phyloP scores from a whole-genome alignment of 495 filamentous ascomycete genomes.

The Aspergillus bertholletiae region DNA sequence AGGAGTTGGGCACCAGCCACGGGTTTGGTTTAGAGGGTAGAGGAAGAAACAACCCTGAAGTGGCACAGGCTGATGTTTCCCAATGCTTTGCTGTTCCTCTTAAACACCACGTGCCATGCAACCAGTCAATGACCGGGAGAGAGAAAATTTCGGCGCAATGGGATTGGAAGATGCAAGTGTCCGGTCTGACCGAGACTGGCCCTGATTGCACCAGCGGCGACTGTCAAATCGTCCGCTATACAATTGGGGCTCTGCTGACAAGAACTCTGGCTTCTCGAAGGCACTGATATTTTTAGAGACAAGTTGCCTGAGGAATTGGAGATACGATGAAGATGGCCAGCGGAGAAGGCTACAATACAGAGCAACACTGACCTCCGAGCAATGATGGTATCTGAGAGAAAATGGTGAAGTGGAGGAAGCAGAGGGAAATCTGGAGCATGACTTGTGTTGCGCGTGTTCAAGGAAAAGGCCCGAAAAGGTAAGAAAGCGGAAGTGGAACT shows the following conservation, averaged over 20 bases:
- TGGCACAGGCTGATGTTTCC: not conserved
- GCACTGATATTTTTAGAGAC: not conserved
- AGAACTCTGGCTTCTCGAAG: not conserved
- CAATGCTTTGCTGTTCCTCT: not conserved
- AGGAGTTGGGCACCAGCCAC: not conserved
- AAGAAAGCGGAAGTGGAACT: slow-evolving; percentile 9
- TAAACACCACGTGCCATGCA: not conserved
- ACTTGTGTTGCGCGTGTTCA: not conserved
- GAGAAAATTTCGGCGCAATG: not conserved
- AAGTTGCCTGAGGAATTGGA: not conserved
- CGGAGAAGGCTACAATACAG: not conserved
- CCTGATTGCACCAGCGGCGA: not conserved
- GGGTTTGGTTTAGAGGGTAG: not conserved
- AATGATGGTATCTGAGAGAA: not conserved
- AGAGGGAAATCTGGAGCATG: slow-evolving; percentile 2
- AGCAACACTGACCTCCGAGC: not conserved
- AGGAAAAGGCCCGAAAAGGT: slow-evolving; percentile 3
- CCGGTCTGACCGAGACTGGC: not conserved
- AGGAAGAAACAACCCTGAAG: not conserved
- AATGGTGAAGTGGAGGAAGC: slow-evolving; percentile 1
- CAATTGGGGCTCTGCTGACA: not conserved
- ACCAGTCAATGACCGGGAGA: not conserved
- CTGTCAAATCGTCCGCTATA: not conserved
- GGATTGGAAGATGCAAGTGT: not conserved
- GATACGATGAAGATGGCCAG: not conserved